Evolutionary conservation across 2,329 filamentous ascomycete species (phyloP), one percentile per base, ranked within the genome.

Genomic region (Penicillium sp.): DNA sequence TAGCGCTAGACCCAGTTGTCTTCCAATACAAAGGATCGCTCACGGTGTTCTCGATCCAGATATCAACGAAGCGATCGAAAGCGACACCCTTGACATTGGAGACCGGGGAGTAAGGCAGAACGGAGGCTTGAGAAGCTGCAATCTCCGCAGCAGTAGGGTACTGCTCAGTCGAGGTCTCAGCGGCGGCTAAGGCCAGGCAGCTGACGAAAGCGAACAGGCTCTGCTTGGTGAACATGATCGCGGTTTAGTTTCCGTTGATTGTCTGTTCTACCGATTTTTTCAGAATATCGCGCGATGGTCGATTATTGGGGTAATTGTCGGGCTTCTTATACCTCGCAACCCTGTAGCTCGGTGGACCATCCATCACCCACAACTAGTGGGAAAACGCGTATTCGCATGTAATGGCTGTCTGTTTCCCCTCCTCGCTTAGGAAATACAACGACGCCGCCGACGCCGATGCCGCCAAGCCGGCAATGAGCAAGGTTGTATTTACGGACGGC

Each of bases 11-110:
- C 3, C 31, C 9, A 10, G 31, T 10, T 9, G 7, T 81, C 81
- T 57, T 50, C n/a, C 44, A 19, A 11, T 4, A 37, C 36, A 77
- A 71, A 64, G 78, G 83, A 19, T 49, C 2, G 65, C 88, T 57
- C 59, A 75, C 83, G 43, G 88, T 90, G 71, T 93, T 93, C 78
- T 93, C 90, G 39, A 92, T 83, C 87, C 88, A 93, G 74, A 93
- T 86, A 59, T 87, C 83, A 55, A 85, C 85, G 61, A 90, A 84
- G 22, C 89, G 85, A 73, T 92, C 84, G 71, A 93, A 93, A 0
- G 82, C 87, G 71, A 87, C 85, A 65, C 91, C 91, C 70, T 85
- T 82, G 50, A 92, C 86, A 67, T 85, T 75, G 71, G 82, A 87
- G 18, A 84, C 86, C 1, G 87, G 87, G 63, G 85, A 87, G 61